These are phyloP conservation scores for Prunus mongolica DNA, from an alignment of 306 rosid genomes.

Conservation along the genomic window DNA sequence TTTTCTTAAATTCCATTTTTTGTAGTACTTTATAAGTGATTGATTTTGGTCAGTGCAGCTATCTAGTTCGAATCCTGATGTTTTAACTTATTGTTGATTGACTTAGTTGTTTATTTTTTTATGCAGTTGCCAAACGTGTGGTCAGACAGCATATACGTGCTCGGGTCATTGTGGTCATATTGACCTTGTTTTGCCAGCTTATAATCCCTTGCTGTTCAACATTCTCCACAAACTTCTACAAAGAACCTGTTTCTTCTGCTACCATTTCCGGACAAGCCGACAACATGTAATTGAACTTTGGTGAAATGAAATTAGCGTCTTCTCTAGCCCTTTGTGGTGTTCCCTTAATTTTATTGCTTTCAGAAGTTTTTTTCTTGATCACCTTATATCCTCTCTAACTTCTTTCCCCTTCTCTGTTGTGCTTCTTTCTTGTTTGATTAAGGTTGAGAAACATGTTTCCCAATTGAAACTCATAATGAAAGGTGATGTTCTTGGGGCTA, in stretches of 20 bases:
- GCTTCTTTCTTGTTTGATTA: constrained; percentile 12
- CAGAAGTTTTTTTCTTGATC: not conserved
- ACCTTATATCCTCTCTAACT: not conserved
- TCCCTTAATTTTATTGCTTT: not conserved
- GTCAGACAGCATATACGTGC: constrained; percentile 45
- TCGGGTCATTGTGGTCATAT: constrained; percentile 90
- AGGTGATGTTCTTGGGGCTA: constrained; percentile 63
- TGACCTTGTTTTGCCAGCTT: constrained; percentile 60
- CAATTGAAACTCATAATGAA: constrained; percentile 60
- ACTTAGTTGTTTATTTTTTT: constrained; percentile 2
- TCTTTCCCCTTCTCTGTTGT: not conserved
- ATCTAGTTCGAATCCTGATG: not conserved
- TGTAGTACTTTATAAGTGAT: not conserved
- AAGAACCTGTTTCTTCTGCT: constrained; percentile 61
- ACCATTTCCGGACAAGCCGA: constrained; percentile 39
- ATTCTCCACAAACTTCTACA: constrained; percentile 49
- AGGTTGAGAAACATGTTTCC: constrained; percentile 55
- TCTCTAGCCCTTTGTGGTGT: not conserved
- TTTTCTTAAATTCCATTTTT: no score
- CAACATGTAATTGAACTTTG: constrained; percentile 36
- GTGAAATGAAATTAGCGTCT: not conserved
- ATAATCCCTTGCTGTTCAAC: constrained; percentile 73
- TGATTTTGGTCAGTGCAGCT: not conserved
- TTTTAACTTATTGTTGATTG: constrained; percentile 15
- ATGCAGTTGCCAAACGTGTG: constrained; percentile 80